These are phyloP conservation scores for Blastocladiella emersonii DNA, from an alignment of 371 early-diverging fungal genomes.

Conservation along the genomic window DNA sequence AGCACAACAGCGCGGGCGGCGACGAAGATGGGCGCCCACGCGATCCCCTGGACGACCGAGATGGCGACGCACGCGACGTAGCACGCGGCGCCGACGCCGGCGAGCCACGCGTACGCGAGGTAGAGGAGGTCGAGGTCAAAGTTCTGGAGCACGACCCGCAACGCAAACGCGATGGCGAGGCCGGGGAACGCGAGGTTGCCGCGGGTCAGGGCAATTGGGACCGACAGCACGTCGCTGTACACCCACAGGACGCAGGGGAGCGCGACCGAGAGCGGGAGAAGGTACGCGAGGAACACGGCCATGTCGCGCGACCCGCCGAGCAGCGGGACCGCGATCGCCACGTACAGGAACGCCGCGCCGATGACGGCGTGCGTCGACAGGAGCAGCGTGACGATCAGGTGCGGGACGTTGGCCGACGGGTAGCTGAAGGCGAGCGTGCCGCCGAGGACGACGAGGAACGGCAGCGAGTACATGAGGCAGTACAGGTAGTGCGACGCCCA, in stretches of 20 bases:
- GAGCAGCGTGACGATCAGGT: background rate
- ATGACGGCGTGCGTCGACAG: background rate
- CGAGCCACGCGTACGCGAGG: background rate
- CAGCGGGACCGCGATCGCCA: background rate
- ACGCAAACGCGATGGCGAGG: background rate
- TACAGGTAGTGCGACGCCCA: constrained; percentile 3
- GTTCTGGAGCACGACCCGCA: background rate
- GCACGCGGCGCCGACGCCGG: background rate
- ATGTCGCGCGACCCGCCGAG: background rate
- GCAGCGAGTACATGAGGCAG: background rate
- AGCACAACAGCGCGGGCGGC: too few species aligned
- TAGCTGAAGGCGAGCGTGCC: background rate
- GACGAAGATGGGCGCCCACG: too few species aligned
- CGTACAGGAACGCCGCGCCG: background rate
- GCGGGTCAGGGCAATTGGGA: background rate
- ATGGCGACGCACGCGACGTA: background rate
- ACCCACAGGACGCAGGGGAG: background rate
- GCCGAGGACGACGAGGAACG: background rate
- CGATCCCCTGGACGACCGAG: background rate
- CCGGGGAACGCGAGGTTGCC: background rate
- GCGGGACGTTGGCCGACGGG: background rate
- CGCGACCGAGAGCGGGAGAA: background rate
- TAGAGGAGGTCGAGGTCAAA: background rate
- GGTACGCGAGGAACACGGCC: background rate
- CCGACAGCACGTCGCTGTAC: background rate